Conservation (phyloP, 495 filamentous ascomycete genomes). For the Lasiosphaeris hirsuta region DNA sequence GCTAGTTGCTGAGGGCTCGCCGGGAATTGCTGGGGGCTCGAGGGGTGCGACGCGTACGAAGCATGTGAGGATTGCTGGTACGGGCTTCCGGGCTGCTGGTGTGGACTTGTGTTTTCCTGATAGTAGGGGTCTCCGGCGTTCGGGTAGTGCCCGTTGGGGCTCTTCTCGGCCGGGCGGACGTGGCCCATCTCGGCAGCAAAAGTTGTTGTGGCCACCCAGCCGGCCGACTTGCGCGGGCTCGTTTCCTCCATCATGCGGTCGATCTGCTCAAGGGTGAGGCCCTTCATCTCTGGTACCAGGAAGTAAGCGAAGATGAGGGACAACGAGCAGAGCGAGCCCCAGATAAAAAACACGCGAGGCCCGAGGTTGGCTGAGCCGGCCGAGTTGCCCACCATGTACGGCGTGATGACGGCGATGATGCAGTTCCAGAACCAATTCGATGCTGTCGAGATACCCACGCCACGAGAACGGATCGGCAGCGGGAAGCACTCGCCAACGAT, state of each 20-base stretch:
- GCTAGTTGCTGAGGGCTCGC: too few species aligned
- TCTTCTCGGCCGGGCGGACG: slow-evolving; percentile 7
- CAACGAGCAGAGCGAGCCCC: slow-evolving; percentile 62
- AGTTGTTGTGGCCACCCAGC: slow-evolving; percentile 67
- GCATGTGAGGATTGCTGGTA: too few species aligned
- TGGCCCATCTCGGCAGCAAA: slow-evolving; percentile 53
- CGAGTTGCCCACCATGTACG: slow-evolving; percentile 66
- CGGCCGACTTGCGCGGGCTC: slow-evolving; percentile 59
- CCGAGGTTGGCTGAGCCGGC: slow-evolving; percentile 65
- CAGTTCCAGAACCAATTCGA: slow-evolving; percentile 89
- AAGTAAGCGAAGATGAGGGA: slow-evolving; percentile 71
- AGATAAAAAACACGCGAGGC: slow-evolving; percentile 74
- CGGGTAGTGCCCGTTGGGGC: too few species aligned
- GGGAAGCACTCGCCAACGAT: slow-evolving; percentile 84
- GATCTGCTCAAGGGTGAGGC: slow-evolving; percentile 81
- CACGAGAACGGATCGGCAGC: slow-evolving; percentile 74
- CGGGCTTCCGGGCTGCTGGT: too few species aligned
- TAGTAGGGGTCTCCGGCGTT: too few species aligned
- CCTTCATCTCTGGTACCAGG: slow-evolving; percentile 81
- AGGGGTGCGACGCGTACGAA: too few species aligned
- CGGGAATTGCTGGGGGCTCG: too few species aligned
- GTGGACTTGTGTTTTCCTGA: too few species aligned
- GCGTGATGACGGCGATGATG: slow-evolving; percentile 67
- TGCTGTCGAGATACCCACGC: slow-evolving; percentile 74
- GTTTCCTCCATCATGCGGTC: slow-evolving; percentile 84